These are phyloP conservation scores for Kluyveromyces wickerhamii DNA, from an alignment of 805 yeast species.

Conservation along the genomic window DNA sequence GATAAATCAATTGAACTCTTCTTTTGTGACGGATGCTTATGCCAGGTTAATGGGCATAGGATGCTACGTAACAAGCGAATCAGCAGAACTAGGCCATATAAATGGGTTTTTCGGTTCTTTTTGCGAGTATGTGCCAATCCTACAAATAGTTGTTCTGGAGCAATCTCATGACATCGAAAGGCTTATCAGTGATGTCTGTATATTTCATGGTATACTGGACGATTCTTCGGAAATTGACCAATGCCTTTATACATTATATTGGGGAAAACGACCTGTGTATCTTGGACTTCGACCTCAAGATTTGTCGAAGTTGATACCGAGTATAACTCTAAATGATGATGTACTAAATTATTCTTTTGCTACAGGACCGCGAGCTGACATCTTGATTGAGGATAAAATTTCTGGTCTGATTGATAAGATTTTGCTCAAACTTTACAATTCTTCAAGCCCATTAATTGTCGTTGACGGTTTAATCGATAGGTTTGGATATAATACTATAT, in stretches of 20 bases:
- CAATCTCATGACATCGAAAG: constrained; percentile 30
- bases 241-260: constrained; percentile 37
- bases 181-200: constrained; percentile 40
- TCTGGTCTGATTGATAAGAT: constrained; percentile 35
- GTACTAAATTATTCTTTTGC: constrained; percentile 27
- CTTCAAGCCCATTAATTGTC: constrained; percentile 50
- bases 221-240: constrained; percentile 42
- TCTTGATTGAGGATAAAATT: constrained; percentile 12
- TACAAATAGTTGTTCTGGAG: constrained; percentile 82
- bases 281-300: constrained; percentile 45
- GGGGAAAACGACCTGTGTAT: constrained; percentile 62
- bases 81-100: constrained; percentile 80
- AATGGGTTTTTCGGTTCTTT: constrained; percentile 80
- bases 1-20: constrained; percentile 85
- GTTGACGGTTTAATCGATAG: constrained; percentile 60
- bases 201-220: constrained; percentile 40
- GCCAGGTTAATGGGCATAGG: constrained; percentile 42
- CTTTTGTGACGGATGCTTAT: constrained; percentile 88
- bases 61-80: constrained; percentile 57
- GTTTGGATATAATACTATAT: constrained; percentile 36
- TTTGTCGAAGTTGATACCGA: neutral
- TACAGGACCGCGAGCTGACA: constrained; percentile 26
- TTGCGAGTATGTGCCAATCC: constrained; percentile 73
- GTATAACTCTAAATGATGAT: neutral
- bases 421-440: constrained; percentile 37